Evolutionary conservation across 1,139 yeast species (phyloP).

Genomic region (Debaryomyces sp.): DNA sequence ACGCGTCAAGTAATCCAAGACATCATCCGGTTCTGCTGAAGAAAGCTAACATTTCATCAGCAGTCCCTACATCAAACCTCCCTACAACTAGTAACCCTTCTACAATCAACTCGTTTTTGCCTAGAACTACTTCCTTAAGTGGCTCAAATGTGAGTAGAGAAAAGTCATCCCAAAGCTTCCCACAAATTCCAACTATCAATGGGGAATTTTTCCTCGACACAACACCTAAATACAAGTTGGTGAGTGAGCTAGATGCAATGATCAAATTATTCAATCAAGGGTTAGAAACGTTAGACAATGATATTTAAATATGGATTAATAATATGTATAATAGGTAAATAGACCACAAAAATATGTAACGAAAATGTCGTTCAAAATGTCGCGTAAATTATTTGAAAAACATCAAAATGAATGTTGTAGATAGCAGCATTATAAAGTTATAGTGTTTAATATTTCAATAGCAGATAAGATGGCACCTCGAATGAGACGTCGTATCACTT

Average conservation of each 20-base stretch:
- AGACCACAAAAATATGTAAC: conserved; percentile 1
- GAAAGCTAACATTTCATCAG: not conserved
- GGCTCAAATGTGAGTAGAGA: conserved; percentile 4
- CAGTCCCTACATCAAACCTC: not conserved
- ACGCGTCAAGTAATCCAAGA: not conserved
- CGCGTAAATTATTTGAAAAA: not conserved
- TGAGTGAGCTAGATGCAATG: conserved; percentile 43
- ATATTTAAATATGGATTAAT: conserved; percentile 16
- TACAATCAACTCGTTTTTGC: conserved; percentile 15
- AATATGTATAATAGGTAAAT: not conserved
- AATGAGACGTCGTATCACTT: conserved; percentile 48
- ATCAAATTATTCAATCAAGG: conserved; percentile 43
- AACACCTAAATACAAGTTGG: conserved; percentile 37
- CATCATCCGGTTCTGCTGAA: not conserved
- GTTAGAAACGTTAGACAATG: conserved; percentile 43
- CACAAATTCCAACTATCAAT: conserved; percentile 40
- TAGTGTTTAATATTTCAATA: not conserved
- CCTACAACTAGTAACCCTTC: conserved; percentile 10
- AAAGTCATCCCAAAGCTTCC: conserved; percentile 27
- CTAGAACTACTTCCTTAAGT: conserved; percentile 19
- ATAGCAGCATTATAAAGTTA: not conserved
- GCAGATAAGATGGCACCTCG: conserved; percentile 40
- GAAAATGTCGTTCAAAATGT: conserved; percentile 1
- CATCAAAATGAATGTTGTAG: not conserved
- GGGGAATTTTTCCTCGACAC: conserved; percentile 43